phyloP scores from a whole-genome alignment of 768 basidiomycete genomes.

The Crassisporium funariophilum region DNA sequence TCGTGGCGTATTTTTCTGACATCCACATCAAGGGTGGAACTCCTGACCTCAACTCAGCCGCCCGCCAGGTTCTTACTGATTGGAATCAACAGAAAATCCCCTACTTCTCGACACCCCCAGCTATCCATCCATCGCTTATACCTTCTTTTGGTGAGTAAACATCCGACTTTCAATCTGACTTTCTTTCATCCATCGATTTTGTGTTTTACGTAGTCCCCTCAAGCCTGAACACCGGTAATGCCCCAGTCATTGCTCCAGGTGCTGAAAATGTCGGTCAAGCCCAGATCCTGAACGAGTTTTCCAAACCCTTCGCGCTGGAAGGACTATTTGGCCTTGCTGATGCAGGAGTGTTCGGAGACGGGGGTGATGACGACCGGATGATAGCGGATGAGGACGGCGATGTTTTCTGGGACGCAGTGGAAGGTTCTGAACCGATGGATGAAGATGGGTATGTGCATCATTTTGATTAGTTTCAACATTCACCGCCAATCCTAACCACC shows the following conservation, averaged over 20 bases:
- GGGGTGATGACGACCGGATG: slow-evolving; percentile 38
- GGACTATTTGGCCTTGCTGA: slow-evolving; percentile 83
- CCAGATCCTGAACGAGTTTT: slow-evolving; percentile 70
- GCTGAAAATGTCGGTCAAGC: slow-evolving; percentile 83
- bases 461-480: neutral
- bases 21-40: slow-evolving; percentile 70
- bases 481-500: neutral
- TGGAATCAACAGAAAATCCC: slow-evolving; percentile 98
- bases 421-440: slow-evolving; percentile 38
- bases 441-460: slow-evolving; percentile 37
- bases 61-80: slow-evolving; percentile 80
- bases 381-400: slow-evolving; percentile 48
- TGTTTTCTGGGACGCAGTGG: slow-evolving; percentile 44
- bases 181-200: neutral
- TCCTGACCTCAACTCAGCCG: slow-evolving; percentile 82
- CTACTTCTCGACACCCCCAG: slow-evolving; percentile 81
- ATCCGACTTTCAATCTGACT: neutral
- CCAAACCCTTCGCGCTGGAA: slow-evolving; percentile 77
- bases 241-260: slow-evolving; percentile 57
- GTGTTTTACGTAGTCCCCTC: slow-evolving; percentile 20
- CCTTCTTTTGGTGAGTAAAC: slow-evolving; percentile 53
- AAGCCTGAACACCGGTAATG: slow-evolving; percentile 26
- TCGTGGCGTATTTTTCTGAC: neutral
- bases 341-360: slow-evolving; percentile 70
- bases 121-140: slow-evolving; percentile 74